phyloP scores from a whole-genome alignment of 1,284 basidiomycete genomes.

The Cystobasidium sp. region DNA sequence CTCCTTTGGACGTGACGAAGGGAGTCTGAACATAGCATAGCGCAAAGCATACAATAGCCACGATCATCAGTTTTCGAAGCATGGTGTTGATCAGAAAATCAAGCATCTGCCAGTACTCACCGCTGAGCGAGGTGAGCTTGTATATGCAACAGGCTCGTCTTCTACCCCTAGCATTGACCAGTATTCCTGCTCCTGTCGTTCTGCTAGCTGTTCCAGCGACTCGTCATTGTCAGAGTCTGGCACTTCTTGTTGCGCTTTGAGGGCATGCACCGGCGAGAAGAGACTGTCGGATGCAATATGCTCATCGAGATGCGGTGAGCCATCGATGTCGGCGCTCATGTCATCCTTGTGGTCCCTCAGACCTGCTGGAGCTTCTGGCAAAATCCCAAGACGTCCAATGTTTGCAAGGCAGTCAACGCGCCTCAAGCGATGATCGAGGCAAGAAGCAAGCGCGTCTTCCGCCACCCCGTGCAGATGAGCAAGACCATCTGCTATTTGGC shows the following conservation, averaged over 20 bases:
- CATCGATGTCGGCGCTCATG: conserved; percentile 3
- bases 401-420: background rate
- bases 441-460: background rate
- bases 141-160: background rate
- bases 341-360: background rate
- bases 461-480: too few species aligned
- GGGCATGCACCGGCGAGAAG: background rate
- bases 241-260: background rate
- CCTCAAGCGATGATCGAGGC: background rate
- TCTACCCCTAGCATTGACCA: conserved; percentile 21
- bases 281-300: background rate
- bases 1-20: background rate
- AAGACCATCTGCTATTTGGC: too few species aligned
- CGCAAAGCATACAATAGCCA: background rate
- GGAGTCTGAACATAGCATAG: background rate
- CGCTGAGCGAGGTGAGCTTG: background rate
- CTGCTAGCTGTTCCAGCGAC: conserved; percentile 20
- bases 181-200: conserved; percentile 31
- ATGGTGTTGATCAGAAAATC: too few species aligned
- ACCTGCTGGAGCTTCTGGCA: background rate
- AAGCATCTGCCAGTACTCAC: background rate
- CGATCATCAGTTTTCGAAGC: too few species aligned
- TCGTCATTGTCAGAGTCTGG: conserved; percentile 36
- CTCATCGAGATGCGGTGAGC: too few species aligned
- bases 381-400: background rate